A percentile compares a stretch with the other conserved stretches of the same genome.
Conservation (phyloP, 2,329 filamentous ascomycete genomes). For the Epichloe gansuensis region DNA sequence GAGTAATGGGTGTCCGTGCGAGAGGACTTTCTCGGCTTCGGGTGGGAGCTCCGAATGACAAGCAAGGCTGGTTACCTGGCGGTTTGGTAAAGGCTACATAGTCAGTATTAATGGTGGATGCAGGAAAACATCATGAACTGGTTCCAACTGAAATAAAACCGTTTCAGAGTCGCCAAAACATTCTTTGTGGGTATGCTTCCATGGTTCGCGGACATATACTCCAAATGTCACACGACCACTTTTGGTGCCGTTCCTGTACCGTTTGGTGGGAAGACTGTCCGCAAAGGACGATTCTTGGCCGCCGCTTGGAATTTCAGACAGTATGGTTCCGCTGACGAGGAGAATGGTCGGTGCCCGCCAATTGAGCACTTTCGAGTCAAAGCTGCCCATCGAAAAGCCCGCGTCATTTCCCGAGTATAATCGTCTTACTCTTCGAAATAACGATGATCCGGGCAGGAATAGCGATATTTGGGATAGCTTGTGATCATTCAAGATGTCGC, state of each 20-base stretch:
- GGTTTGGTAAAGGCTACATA: slow-evolving; percentile 58
- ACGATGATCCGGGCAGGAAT: slow-evolving; percentile 51
- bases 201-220: slow-evolving; percentile 53
- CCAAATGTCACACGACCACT: slow-evolving; percentile 50
- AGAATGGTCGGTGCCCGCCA: slow-evolving; percentile 66
- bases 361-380: slow-evolving; percentile 64
- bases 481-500: slow-evolving; percentile 53
- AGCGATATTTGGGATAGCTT: slow-evolving; percentile 59
- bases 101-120: slow-evolving; percentile 52
- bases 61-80: slow-evolving; percentile 45
- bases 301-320: slow-evolving; percentile 35
- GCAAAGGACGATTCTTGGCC: slow-evolving; percentile 45
- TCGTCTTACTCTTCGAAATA: slow-evolving; percentile 54
- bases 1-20: slow-evolving; percentile 31
- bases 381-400: slow-evolving; percentile 67
- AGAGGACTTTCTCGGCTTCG: slow-evolving; percentile 31
- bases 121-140: slow-evolving; percentile 59
- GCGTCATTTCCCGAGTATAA: slow-evolving; percentile 60
- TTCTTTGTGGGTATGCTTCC: slow-evolving; percentile 55
- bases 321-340: slow-evolving; percentile 52
- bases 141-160: slow-evolving; percentile 58
- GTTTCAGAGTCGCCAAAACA: slow-evolving; percentile 56
- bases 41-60: slow-evolving; percentile 51
- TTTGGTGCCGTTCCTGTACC: slow-evolving; percentile 41
- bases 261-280: slow-evolving; percentile 49